Percentiles rank a stretch among this genome's conserved stretches.
These are phyloP conservation scores for Butyriboletus loyo DNA, from an alignment of 768 basidiomycete species.

Conservation along the genomic window DNA sequence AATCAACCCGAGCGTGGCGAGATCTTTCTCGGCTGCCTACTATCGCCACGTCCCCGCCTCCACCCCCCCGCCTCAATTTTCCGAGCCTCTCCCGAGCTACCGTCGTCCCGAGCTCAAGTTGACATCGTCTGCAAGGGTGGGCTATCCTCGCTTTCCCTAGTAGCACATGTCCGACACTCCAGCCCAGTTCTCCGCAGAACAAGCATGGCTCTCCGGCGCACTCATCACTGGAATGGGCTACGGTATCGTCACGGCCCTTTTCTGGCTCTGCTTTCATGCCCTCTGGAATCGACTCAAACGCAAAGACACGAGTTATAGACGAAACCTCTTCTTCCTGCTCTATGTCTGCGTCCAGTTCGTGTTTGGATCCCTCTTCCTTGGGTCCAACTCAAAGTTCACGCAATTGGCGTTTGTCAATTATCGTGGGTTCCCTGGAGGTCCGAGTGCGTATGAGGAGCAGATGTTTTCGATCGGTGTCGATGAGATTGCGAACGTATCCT, in stretches of 20 bases:
- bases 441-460: slow-evolving; percentile 19
- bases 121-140: neutral
- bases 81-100: too few relatives aligned
- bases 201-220: slow-evolving; percentile 28
- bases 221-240: slow-evolving; percentile 27
- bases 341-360: slow-evolving; percentile 23
- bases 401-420: slow-evolving; percentile 30
- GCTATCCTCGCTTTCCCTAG: neutral
- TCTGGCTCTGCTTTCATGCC: slow-evolving; percentile 19
- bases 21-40: neutral
- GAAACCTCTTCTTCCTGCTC: slow-evolving; percentile 22
- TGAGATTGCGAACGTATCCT: slow-evolving; percentile 24
- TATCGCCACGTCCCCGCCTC: too few relatives aligned
- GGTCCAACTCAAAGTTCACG: slow-evolving; percentile 28
- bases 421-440: slow-evolving; percentile 26
- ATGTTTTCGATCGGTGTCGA: slow-evolving; percentile 30
- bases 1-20: neutral
- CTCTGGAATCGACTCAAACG: slow-evolving; percentile 18
- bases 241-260: slow-evolving; percentile 25
- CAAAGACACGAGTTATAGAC: slow-evolving; percentile 8
- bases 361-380: slow-evolving; percentile 25
- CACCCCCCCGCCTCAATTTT: neutral
- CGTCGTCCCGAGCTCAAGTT: neutral
- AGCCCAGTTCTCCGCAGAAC: slow-evolving; percentile 21
- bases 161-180: slow-evolving; percentile 16